A percentile compares a stretch with the other conserved stretches of the same genome.
Evolutionary conservation across 2,329 filamentous ascomycete genomes (phyloP).

Genomic region (Emergomyces pasteurianus): DNA sequence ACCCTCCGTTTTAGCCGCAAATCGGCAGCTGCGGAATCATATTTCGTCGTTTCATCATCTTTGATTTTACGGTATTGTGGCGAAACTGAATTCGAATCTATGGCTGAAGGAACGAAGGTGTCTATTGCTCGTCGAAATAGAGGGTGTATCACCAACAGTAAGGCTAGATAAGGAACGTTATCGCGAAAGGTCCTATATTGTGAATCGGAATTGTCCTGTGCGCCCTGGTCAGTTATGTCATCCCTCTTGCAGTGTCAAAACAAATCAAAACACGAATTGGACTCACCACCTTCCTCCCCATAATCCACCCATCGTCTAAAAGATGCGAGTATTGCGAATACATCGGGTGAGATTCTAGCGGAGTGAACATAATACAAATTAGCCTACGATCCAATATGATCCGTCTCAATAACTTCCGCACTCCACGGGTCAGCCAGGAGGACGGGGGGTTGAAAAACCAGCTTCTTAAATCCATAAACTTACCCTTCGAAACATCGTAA

Average conservation of each 20-base stretch:
- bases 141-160: slow-evolving; percentile 67
- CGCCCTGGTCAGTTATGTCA: slow-evolving; percentile 1
- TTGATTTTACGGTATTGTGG: slow-evolving; percentile 10
- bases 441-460: no score
- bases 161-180: slow-evolving; percentile 70
- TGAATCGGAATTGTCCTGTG: slow-evolving; percentile 71
- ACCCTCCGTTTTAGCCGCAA: slow-evolving; percentile 56
- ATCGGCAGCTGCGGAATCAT: slow-evolving; percentile 31
- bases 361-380: slow-evolving; percentile 5
- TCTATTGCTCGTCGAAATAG: slow-evolving; percentile 64
- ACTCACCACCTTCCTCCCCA: slow-evolving; percentile 73
- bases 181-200: slow-evolving; percentile 78
- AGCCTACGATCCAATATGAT: background rate
- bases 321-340: slow-evolving; percentile 61
- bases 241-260: background rate
- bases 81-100: slow-evolving; percentile 17
- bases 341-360: slow-evolving; percentile 62
- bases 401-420: background rate
- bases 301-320: slow-evolving; percentile 78
- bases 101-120: slow-evolving; percentile 32
- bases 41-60: slow-evolving; percentile 25
- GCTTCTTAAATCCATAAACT: slow-evolving; percentile 16
- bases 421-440: background rate
- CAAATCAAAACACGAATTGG: background rate
- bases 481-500: slow-evolving; percentile 73